These are phyloP conservation scores for Aspergillus avenaceus DNA, from an alignment of 495 filamentous ascomycete species.

Conservation along the genomic window DNA sequence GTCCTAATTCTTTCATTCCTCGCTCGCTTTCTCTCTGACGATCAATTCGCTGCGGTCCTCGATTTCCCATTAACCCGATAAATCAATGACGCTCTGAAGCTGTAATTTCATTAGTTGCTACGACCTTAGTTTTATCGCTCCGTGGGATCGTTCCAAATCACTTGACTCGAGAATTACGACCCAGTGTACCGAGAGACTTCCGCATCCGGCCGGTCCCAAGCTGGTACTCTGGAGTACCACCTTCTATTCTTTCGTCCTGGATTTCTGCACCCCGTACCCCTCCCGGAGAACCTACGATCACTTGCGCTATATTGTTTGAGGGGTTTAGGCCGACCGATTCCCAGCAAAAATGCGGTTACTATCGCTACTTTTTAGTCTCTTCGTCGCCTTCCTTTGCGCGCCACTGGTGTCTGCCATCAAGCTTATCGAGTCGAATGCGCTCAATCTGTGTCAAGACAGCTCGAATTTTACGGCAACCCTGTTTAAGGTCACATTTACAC, in stretches of 20 bases:
- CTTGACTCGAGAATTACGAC: not conserved
- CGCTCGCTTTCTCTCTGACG: constrained; percentile 7
- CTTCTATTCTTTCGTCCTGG: no score
- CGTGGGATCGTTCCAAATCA: not conserved
- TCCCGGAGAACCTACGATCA: constrained; percentile 7
- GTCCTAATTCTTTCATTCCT: not conserved
- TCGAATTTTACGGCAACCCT: constrained; percentile 78
- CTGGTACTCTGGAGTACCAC: constrained; percentile 34
- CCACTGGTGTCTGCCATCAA: constrained; percentile 37
- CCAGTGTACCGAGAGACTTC: constrained; percentile 17
- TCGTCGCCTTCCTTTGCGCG: constrained; percentile 34
- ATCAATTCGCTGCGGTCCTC: constrained; percentile 2
- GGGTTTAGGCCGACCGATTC: not conserved
- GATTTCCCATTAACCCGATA: not conserved
- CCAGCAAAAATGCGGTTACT: constrained; percentile 34
- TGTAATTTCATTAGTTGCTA: constrained; percentile 6
- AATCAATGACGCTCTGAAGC: constrained; percentile 16
- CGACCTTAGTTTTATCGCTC: not conserved
- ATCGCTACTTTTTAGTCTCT: constrained; percentile 30
- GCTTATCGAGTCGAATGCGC: constrained; percentile 66
- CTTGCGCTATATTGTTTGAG: constrained; percentile 2
- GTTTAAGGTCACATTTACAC: constrained; percentile 78
- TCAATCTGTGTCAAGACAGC: constrained; percentile 73
- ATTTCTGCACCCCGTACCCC: no score
- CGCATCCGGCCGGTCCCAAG: constrained; percentile 41